Evolutionary conservation across 148 eudicot species (phyloP).

Genomic region (Rhododendron ovatum): DNA sequence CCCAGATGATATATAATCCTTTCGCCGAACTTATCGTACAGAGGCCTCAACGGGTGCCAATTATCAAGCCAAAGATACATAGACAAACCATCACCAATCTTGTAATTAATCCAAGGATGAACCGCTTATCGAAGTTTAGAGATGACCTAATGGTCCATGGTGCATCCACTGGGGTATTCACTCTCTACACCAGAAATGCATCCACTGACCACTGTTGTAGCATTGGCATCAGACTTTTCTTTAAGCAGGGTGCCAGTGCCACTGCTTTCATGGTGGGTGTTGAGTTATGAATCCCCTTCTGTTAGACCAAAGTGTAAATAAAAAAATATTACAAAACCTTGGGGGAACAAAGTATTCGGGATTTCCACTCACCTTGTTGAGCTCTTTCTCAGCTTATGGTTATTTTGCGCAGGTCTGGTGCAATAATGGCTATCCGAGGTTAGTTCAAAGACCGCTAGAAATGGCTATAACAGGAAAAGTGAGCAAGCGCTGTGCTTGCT

Average conservation of each 20-base stretch:
- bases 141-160: neutral
- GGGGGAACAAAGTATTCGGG: neutral
- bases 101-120: neutral
- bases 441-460: constrained; percentile 74
- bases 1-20: no score
- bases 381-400: neutral
- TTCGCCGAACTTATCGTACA: no score
- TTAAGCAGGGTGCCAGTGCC: neutral
- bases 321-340: neutral
- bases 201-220: neutral
- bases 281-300: neutral
- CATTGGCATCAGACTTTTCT: neutral
- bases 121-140: neutral
- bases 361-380: neutral
- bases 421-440: constrained; percentile 78
- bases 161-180: neutral
- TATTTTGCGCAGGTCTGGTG: constrained; percentile 77
- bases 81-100: neutral
- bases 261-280: neutral
- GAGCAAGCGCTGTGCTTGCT: constrained; percentile 90
- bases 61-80: neutral
- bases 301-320: neutral
- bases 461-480: constrained; percentile 86
- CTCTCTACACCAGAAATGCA: neutral
- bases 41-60: neutral